Evolutionary conservation across 1,284 basidiomycete genomes (phyloP).

Genomic region (Cryptococcus neoformans): DNA sequence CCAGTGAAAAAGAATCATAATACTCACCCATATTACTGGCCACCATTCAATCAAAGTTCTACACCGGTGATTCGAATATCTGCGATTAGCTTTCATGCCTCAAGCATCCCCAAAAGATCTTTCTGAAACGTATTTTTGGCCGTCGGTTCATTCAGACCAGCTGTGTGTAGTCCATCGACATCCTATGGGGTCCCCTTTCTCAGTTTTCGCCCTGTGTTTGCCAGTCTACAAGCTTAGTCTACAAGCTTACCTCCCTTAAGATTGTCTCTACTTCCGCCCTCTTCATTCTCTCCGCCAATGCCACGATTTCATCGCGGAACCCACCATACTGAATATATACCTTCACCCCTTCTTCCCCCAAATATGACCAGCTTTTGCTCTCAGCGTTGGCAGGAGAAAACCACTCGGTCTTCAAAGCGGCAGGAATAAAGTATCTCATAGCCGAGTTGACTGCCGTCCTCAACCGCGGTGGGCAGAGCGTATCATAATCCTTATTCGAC

Average conservation of each 20-base stretch:
- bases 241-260: constrained; percentile 15
- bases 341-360: constrained; percentile 12
- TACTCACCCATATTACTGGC: too few relatives aligned
- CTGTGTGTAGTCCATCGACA: constrained; percentile 13
- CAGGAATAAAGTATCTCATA: constrained; percentile 14
- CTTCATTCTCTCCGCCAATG: constrained; percentile 28
- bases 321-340: constrained; percentile 38
- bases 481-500: constrained; percentile 8
- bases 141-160: constrained; percentile 3
- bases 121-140: constrained; percentile 9
- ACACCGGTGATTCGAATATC: too few relatives aligned
- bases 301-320: constrained; percentile 31
- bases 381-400: constrained; percentile 24
- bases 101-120: constrained; percentile 8
- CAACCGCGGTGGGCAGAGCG: constrained; percentile 10
- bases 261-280: constrained; percentile 28
- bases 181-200: constrained; percentile 1
- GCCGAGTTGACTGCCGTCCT: constrained; percentile 11
- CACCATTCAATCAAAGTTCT: too few relatives aligned
- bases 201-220: too few relatives aligned
- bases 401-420: constrained; percentile 4
- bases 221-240: not conserved
- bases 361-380: constrained; percentile 15
- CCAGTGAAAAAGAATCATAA: too few relatives aligned
- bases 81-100: not conserved